Percentiles rank a stretch among this genome's conserved stretches.
These are phyloP conservation scores for Clonostachys rosea DNA, from an alignment of 2,329 filamentous ascomycete species.

Conservation along the genomic window DNA sequence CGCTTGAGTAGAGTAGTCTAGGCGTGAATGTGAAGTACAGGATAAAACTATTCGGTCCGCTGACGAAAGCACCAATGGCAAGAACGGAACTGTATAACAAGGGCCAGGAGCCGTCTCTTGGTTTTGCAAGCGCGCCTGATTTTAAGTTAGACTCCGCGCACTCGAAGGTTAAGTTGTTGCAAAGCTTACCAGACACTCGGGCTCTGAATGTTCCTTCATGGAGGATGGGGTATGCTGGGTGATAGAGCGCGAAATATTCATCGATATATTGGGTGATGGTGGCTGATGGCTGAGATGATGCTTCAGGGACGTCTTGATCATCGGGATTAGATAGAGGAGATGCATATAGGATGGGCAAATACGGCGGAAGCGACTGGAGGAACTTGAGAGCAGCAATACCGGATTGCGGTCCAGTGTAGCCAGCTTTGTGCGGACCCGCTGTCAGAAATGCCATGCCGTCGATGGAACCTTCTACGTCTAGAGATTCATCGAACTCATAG, in stretches of 20 bases:
- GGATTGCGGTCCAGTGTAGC: conserved; percentile 9
- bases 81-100: conserved; percentile 18
- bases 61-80: conserved; percentile 22
- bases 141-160: not conserved
- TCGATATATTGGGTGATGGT: conserved; percentile 17
- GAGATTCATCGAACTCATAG: conserved; percentile 9
- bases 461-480: conserved; percentile 20
- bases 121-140: conserved; percentile 8
- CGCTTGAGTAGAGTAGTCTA: no score
- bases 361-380: conserved; percentile 6
- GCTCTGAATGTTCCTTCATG: conserved; percentile 39
- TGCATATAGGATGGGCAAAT: conserved; percentile 3
- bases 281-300: conserved; percentile 1
- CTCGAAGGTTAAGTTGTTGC: not conserved
- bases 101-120: conserved; percentile 11
- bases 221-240: conserved; percentile 38
- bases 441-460: conserved; percentile 9
- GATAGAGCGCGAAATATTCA: conserved; percentile 37
- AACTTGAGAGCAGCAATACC: conserved; percentile 8
- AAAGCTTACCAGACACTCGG: conserved; percentile 3
- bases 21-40: no score
- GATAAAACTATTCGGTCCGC: conserved; percentile 3
- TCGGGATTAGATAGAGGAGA: conserved; percentile 2
- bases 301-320: conserved; percentile 1
- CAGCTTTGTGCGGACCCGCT: conserved; percentile 5